Percentiles rank a stretch among this genome's conserved stretches.
Evolutionary conservation across 257 asterid species (phyloP).

Genomic region (Ophiorrhiza pumila): DNA sequence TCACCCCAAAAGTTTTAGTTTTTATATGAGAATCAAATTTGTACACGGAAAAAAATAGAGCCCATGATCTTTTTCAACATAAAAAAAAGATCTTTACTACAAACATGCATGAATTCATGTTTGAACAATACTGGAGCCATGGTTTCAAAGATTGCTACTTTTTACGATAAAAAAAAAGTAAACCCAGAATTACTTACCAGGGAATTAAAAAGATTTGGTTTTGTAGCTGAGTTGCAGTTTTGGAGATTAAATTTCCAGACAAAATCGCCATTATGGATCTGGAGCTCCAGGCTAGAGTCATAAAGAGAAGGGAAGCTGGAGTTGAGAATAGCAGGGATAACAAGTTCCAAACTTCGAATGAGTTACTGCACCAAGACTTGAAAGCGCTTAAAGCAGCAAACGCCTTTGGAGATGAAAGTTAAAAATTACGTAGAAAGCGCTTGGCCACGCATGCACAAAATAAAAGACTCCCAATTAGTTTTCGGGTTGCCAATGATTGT

Average conservation of each 20-base stretch:
- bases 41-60: background rate
- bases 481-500: background rate
- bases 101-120: conserved; percentile 1
- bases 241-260: conserved; percentile 36
- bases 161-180: background rate
- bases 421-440: too few relatives aligned
- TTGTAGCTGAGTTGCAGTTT: conserved; percentile 40
- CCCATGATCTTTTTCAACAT: background rate
- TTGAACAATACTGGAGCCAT: background rate
- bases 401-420: too few relatives aligned
- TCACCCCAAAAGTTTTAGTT: conserved; percentile 32
- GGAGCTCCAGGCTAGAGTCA: conserved; percentile 11
- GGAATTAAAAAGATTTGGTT: conserved; percentile 35
- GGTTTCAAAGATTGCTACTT: background rate
- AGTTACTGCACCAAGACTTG: background rate
- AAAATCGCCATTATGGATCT: conserved; percentile 32
- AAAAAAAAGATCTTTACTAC: background rate
- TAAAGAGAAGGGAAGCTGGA: background rate
- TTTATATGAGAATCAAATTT: background rate
- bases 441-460: too few relatives aligned
- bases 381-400: too few relatives aligned
- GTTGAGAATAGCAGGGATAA: background rate
- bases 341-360: background rate
- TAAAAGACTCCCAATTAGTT: background rate
- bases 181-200: conserved; percentile 37